Evolutionary conservation across 768 basidiomycete species (phyloP), one percentile per base, ranked within the genome.

Genomic region (Xerocomellus amylosporus): DNA sequence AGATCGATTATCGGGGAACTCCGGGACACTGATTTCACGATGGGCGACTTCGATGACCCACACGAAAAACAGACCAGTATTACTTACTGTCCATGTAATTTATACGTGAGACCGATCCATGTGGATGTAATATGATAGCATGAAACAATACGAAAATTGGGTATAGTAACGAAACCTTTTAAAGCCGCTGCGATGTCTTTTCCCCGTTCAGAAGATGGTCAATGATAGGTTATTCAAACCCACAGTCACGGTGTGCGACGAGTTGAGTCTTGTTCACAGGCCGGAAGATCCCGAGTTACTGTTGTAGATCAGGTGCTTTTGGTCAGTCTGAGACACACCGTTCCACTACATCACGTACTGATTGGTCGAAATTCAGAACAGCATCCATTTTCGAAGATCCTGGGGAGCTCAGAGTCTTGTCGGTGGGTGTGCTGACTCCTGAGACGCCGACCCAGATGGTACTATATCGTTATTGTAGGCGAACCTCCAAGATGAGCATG

Each of bases 361-460:
- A n/a, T n/a, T n/a, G n/a, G n/a, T n/a, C n/a, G n/a, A n/a, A n/a
- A n/a, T 39, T 24, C 34, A 10, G 20, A n/a, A 13, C 5, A 30
- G 26, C 14, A 28, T 8, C 15, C 12, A 39, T 63, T 41, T 28
- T 62, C 64, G 59, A 74, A 76, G 33, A 66, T 60, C 41, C 71
- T 66, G 17, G 75, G 72, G 57, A 70, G 71, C 17, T 72, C 74
- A 53, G 75, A 77, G 53, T 77, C 75, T 40, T 71, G 59, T 75
- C 73, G 8, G 58, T 71, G 30, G 69, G n/a, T 13, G 62, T 59
- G 37, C 72, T 69, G 34, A 28, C 68, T 71, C 34, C 66, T 71
- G 42, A 77, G 68, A 5, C 75, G 17, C 76, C 75, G 7, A 64
- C 64, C 75, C 76, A 76, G 42, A 68, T 64, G 43, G 73, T 75